Evolutionary conservation across 805 yeast genomes (phyloP).

Genomic region (Candida pini): DNA sequence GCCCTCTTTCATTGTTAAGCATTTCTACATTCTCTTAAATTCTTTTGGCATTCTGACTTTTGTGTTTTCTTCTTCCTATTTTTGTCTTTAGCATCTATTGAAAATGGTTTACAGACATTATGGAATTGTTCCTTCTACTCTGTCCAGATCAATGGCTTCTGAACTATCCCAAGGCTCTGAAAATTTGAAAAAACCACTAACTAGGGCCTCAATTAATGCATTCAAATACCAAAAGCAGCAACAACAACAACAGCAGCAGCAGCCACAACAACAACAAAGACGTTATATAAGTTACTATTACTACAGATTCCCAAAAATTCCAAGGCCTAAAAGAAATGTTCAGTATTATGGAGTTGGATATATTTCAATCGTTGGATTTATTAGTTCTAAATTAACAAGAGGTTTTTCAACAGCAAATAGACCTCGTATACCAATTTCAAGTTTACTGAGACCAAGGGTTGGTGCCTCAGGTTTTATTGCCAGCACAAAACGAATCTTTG

Average conservation of each 20-base stretch:
- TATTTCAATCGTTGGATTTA: slow-evolving; percentile 17
- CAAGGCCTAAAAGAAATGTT: slow-evolving; percentile 50
- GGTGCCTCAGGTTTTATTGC: slow-evolving; percentile 15
- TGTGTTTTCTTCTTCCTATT: background rate
- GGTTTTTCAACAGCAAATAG: slow-evolving; percentile 7
- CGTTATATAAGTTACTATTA: slow-evolving; percentile 16
- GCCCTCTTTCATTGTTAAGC: background rate
- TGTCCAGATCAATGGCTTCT: slow-evolving; percentile 2
- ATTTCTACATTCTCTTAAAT: background rate
- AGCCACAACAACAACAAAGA: slow-evolving; percentile 7
- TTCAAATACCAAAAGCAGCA: slow-evolving; percentile 6
- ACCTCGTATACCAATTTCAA: slow-evolving; percentile 2
- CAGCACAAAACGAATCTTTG: slow-evolving; percentile 23
- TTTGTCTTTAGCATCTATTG: background rate
- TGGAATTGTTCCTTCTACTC: slow-evolving; percentile 3
- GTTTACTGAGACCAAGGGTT: slow-evolving; percentile 1
- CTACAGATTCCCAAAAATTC: slow-evolving; percentile 47
- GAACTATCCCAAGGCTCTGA: slow-evolving; percentile 4
- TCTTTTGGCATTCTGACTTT: no score
- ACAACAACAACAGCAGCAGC: slow-evolving; percentile 10
- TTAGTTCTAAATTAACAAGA: slow-evolving; percentile 16
- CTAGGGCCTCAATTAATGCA: slow-evolving; percentile 20
- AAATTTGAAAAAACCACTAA: slow-evolving; percentile 19
- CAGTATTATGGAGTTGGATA: slow-evolving; percentile 36
- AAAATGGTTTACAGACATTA: slow-evolving; percentile 4